phyloP scores from a whole-genome alignment of 169 alveolate species.

The Cystoisospora suis region DNA sequence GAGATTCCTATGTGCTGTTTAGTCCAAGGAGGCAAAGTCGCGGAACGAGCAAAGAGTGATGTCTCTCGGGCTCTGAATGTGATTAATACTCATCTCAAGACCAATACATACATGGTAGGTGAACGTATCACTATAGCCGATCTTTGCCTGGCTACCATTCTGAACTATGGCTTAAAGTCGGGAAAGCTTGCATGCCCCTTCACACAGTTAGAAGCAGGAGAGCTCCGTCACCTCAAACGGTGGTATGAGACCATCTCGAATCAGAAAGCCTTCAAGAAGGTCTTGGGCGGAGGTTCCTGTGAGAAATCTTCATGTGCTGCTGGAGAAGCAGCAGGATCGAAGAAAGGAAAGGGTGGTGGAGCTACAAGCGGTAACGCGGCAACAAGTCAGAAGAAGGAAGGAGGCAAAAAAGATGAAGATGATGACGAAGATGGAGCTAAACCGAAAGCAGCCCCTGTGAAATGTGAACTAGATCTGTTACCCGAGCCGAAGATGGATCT shows the following conservation, averaged over 20 bases:
- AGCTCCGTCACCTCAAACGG: neutral
- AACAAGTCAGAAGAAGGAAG: neutral
- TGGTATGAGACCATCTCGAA: constrained; percentile 30
- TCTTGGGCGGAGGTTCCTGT: neutral
- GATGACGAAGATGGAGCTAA: neutral
- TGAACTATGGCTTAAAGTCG: neutral
- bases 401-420: neutral
- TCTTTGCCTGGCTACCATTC: constrained; percentile 39
- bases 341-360: constrained; percentile 12
- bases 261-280: constrained; percentile 41
- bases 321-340: neutral
- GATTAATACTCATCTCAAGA: constrained; percentile 60
- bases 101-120: constrained; percentile 67
- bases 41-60: constrained; percentile 59
- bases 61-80: constrained; percentile 50
- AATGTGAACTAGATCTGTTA: constrained; percentile 78
- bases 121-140: constrained; percentile 68
- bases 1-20: constrained; percentile 64
- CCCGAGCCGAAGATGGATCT: constrained; percentile 90
- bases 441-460: neutral
- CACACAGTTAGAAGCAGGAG: neutral
- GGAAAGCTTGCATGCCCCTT: neutral
- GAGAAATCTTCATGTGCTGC: too few species aligned
- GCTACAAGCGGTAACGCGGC: too few species aligned
- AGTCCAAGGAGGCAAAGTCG: constrained; percentile 13